Base-by-base conservation (phyloP, 1,284 basidiomycete genomes). In the Melampsora medusae region DNA sequence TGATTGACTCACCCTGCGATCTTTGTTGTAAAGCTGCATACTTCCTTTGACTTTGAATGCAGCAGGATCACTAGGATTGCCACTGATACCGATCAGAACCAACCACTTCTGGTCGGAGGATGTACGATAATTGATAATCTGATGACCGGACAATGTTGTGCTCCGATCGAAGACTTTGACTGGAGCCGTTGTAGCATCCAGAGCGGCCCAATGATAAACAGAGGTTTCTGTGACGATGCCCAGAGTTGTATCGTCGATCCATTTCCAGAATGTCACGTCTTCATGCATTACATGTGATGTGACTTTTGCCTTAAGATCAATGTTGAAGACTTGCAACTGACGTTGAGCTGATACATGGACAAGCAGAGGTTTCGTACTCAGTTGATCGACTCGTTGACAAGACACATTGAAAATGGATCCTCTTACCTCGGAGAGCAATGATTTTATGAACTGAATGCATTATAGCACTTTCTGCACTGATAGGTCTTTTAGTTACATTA, bases 361-460 rank as follows among this genome's bases (percentile, higher is more conserved):
- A 65, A 79, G 42, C n/a, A 81, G 81, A 75, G 81, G 81, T 80
- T 80, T 81, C 72, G 81, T 42, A 28, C 56, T 70, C 46, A 75
- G 59, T n/a, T 12, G 2, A 77, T 69, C 42, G 42, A 42, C 42
- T 19, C 10, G 22, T 25, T 7, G 35, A 12, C 12, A 12, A 33
- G 22, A 38, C 0, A 31, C 17, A 31, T 61, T 10, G 42, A 62
- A 16, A 22, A n/a, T 2, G 10, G 25, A 19, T 64, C 4, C 19
- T 50, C 73, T 61, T 60, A 78, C 70, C 69, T 69, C 71, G n/a
- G 78, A 99, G 85, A 12, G 97, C 97, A 77, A 99, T 89, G 84
- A 99, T 94, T 88, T 97, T 98, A 86, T 97, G 90, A 80, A 89
- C 88, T 33, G 93, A 93, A 84, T 98, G 95, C 96, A 99, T 99